phyloP scores from a whole-genome alignment of 164 flowering plant species.

The Piper betle region DNA sequence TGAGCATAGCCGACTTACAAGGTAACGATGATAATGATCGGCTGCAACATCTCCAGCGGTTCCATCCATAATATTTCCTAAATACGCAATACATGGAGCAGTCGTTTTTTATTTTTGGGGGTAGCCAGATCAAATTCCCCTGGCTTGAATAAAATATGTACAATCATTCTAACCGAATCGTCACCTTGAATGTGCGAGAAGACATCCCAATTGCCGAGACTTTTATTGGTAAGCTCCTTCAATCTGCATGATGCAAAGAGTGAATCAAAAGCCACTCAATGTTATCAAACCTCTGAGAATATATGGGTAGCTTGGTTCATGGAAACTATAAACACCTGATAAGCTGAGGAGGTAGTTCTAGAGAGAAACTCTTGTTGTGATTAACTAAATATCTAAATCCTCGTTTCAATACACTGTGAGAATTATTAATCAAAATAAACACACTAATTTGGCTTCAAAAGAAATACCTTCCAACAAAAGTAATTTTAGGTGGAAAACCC shows the following conservation, averaged over 20 bases:
- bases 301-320: neutral
- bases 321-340: constrained; percentile 7
- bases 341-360: constrained; percentile 19
- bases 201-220: constrained; percentile 31
- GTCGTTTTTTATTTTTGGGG: too few relatives aligned
- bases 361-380: constrained; percentile 12
- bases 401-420: too few relatives aligned
- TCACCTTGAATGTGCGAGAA: constrained; percentile 15
- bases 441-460: neutral
- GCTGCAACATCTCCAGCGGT: constrained; percentile 2
- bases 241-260: constrained; percentile 8
- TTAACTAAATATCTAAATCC: neutral
- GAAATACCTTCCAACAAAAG: too few relatives aligned
- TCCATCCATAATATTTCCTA: constrained; percentile 3
- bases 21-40: constrained; percentile 6
- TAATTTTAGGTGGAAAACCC: too few relatives aligned
- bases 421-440: neutral
- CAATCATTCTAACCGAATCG: neutral
- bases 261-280: neutral
- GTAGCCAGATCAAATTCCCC: too few relatives aligned
- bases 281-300: neutral
- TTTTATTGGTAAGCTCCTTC: constrained; percentile 25
- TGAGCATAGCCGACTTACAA: too few relatives aligned
- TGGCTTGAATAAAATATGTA: neutral
- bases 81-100: neutral